These are phyloP conservation scores for Nitzschia palea DNA, from an alignment of 108 stramenopile genomes.

Conservation along the genomic window DNA sequence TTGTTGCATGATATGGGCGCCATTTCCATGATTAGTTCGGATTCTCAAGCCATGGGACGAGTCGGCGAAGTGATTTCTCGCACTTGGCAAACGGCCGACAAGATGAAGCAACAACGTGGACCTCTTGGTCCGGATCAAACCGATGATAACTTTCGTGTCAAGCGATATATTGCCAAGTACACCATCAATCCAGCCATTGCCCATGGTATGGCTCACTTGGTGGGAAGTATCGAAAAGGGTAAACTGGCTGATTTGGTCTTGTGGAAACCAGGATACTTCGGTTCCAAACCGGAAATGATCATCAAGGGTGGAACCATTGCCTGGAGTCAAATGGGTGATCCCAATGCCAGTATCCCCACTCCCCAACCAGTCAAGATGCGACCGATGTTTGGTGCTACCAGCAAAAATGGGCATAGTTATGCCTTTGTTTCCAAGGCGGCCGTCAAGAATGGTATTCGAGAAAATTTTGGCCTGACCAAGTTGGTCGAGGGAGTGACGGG, in stretches of 20 bases:
- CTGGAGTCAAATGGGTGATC: conserved; percentile 98
- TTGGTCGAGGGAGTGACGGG: conserved; percentile 70
- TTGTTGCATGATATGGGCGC: conserved; percentile 98
- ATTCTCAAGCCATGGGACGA: conserved; percentile 97
- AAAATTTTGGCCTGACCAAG: conserved; percentile 77
- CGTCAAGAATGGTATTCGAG: conserved; percentile 36
- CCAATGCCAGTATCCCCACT: conserved; percentile 96
- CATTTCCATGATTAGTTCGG: conserved; percentile 90
- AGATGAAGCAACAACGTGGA: conserved; percentile 98
- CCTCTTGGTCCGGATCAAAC: conserved; percentile 72
- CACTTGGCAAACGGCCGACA: conserved; percentile 98
- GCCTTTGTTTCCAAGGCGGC: conserved; percentile 90
- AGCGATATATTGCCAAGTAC: conserved; percentile 97
- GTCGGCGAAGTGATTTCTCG: conserved; percentile 97
- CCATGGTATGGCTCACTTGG: conserved; percentile 92
- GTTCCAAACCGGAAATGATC: conserved; percentile 97
- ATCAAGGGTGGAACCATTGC: conserved; percentile 95
- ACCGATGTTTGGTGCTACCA: conserved; percentile 93
- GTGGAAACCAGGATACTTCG: conserved; percentile 95
- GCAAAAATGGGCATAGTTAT: conserved; percentile 54
- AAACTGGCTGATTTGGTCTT: conserved; percentile 95
- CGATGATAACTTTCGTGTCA: conserved; percentile 92
- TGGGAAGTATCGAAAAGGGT: conserved; percentile 93
- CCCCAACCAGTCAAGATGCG: conserved; percentile 97
- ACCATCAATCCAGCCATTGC: conserved; percentile 98